phyloP scores from a whole-genome alignment of 352 stramenopile species.

The Pelagophyceae sp. region DNA sequence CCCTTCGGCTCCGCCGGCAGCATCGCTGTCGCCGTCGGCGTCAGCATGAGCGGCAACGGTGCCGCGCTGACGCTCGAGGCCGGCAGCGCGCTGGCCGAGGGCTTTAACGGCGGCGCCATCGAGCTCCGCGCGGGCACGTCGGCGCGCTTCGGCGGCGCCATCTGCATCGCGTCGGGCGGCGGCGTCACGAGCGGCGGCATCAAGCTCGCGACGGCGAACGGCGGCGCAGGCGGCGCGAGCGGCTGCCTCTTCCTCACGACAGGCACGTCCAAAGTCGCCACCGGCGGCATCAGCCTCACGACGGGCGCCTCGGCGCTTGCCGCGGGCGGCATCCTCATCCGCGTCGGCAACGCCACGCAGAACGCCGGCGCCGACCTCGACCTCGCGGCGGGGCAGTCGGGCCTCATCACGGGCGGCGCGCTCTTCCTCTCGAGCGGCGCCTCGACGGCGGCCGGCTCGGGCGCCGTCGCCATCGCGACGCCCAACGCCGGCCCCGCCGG shows the following conservation, averaged over 20 bases:
- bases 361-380: slow-evolving; percentile 20
- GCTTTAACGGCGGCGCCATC: slow-evolving; percentile 18
- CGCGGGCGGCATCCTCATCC: slow-evolving; percentile 15
- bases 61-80: slow-evolving; percentile 3
- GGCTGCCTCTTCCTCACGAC: slow-evolving; percentile 7
- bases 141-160: slow-evolving; percentile 13
- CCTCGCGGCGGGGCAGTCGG: slow-evolving; percentile 20
- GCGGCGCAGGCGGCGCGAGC: slow-evolving; percentile 20
- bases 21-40: slow-evolving; percentile 16
- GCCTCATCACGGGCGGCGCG: slow-evolving; percentile 12
- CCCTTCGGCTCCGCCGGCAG: slow-evolving; percentile 24
- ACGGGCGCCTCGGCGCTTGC: slow-evolving; percentile 6
- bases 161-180: slow-evolving; percentile 28
- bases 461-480: slow-evolving; percentile 17
- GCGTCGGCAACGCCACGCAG: slow-evolving; percentile 12
- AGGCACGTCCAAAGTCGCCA: background rate
- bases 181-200: slow-evolving; percentile 28
- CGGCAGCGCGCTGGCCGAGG: background rate
- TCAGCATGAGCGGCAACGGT: background rate
- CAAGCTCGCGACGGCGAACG: slow-evolving; percentile 30
- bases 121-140: slow-evolving; percentile 15
- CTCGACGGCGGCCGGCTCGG: background rate
- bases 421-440: background rate
- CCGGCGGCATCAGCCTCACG: slow-evolving; percentile 14
- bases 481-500: slow-evolving; percentile 41